Evolutionary conservation across 1,139 yeast species (phyloP).

Genomic region (Zygosaccharomyces pseudobailii): DNA sequence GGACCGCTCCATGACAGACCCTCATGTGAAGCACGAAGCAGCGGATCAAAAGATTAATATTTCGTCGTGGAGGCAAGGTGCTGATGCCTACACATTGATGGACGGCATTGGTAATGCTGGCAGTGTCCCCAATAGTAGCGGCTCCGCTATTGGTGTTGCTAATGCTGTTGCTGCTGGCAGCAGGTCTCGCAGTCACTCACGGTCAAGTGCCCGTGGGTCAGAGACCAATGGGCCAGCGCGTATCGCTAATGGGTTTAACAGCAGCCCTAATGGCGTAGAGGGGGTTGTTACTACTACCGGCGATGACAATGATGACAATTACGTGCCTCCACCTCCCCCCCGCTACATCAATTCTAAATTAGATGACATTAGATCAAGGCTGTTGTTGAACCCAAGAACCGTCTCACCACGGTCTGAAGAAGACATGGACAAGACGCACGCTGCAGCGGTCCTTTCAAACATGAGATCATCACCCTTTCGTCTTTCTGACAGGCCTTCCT

Average conservation of each 20-base stretch:
- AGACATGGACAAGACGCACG: conserved; percentile 29
- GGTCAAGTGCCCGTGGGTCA: conserved; percentile 1
- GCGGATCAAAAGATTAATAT: conserved; percentile 22
- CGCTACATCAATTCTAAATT: conserved; percentile 30
- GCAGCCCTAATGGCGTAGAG: conserved; percentile 3
- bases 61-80: conserved; percentile 23
- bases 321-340: conserved; percentile 27
- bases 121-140: not conserved
- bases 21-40: conserved; percentile 17
- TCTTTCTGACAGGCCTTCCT: conserved; percentile 13
- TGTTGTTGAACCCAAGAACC: conserved; percentile 23
- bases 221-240: conserved; percentile 4
- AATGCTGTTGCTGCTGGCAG: conserved; percentile 6
- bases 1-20: conserved; percentile 22
- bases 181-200: conserved; percentile 1
- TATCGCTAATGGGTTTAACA: conserved; percentile 1
- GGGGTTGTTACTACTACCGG: not conserved
- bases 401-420: conserved; percentile 16
- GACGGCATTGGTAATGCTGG: conserved; percentile 6
- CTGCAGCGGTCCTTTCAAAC: conserved; percentile 32
- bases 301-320: conserved; percentile 15
- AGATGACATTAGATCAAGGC: conserved; percentile 29
- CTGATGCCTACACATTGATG: conserved; percentile 22
- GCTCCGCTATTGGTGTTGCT: conserved; percentile 7
- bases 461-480: conserved; percentile 34